Conservation (phyloP, 805 yeast species). For the Candida parachauliodes region DNA sequence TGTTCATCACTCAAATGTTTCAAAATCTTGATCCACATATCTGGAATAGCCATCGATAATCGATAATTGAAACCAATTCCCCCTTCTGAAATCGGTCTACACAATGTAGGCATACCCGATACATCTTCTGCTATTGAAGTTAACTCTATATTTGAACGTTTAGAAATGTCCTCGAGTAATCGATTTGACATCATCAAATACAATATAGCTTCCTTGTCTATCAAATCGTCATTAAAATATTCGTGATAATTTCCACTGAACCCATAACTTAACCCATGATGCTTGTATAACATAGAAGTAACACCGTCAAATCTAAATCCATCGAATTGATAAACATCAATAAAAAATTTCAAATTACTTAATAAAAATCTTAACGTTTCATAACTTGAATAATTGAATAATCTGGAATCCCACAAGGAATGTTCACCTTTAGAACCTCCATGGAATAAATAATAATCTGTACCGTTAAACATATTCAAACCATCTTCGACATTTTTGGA, state of each 20-base stretch:
- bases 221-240: conserved; percentile 73
- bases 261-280: conserved; percentile 89
- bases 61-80: conserved; percentile 95
- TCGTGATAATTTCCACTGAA: conserved; percentile 93
- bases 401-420: conserved; percentile 92
- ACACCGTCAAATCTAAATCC: conserved; percentile 98
- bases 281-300: conserved; percentile 85
- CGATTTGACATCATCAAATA: conserved; percentile 91
- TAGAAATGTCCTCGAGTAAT: conserved; percentile 54
- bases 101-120: conserved; percentile 94
- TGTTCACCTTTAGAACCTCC: conserved; percentile 87
- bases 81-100: conserved; percentile 68
- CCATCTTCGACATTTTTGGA: conserved; percentile 95
- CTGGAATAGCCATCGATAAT: conserved; percentile 95
- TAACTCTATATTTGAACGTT: conserved; percentile 39
- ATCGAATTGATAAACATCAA: conserved; percentile 83
- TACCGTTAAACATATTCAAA: conserved; percentile 87
- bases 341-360: conserved; percentile 77
- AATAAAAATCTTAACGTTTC: conserved; percentile 86
- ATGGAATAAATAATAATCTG: conserved; percentile 93
- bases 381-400: conserved; percentile 87
- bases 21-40: conserved; percentile 95
- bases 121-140: conserved; percentile 94
- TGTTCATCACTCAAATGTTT: conserved; percentile 83
- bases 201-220: conserved; percentile 82